Percentiles rank a stretch among this genome's conserved stretches.
These are phyloP conservation scores for Globisporangium mamillatum DNA, from an alignment of 352 stramenopile genomes.

Conservation along the genomic window DNA sequence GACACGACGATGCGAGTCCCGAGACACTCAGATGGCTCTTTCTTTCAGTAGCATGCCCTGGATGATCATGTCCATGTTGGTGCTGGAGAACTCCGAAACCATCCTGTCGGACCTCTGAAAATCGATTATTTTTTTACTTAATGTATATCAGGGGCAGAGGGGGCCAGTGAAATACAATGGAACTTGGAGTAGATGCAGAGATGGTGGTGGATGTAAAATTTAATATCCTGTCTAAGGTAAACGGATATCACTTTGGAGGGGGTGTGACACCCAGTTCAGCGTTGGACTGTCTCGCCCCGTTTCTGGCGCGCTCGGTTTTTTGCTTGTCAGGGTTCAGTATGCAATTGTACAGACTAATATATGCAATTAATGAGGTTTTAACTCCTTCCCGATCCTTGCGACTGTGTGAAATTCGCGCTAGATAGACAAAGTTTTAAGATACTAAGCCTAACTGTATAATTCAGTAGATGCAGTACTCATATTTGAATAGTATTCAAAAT, in stretches of 20 bases:
- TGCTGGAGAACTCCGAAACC: slow-evolving; percentile 7
- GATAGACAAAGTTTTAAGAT: not conserved
- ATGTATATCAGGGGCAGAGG: not conserved
- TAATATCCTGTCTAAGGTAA: slow-evolving; percentile 2
- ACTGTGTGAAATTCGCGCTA: not conserved
- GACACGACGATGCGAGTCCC: not conserved
- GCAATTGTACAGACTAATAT: not conserved
- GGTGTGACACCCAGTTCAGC: slow-evolving; percentile 6
- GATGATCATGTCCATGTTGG: slow-evolving; percentile 1
- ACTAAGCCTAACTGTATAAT: no score
- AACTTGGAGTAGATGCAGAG: not conserved
- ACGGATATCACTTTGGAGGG: not conserved
- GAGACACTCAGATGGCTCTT: not conserved
- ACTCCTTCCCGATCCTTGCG: slow-evolving; percentile 4
- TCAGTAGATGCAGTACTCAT: no score
- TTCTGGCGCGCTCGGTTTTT: not conserved
- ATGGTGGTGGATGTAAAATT: not conserved
- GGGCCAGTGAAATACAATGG: not conserved
- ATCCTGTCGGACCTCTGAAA: not conserved
- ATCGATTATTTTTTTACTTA: not conserved
- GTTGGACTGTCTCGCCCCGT: slow-evolving; percentile 15
- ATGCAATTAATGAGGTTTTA: slow-evolving; percentile 2
- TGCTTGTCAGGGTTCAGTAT: not conserved
- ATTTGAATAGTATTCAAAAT: no score
- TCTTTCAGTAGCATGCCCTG: not conserved